phyloP scores from a whole-genome alignment of 352 stramenopile species.

The Phytopythium montanum region DNA sequence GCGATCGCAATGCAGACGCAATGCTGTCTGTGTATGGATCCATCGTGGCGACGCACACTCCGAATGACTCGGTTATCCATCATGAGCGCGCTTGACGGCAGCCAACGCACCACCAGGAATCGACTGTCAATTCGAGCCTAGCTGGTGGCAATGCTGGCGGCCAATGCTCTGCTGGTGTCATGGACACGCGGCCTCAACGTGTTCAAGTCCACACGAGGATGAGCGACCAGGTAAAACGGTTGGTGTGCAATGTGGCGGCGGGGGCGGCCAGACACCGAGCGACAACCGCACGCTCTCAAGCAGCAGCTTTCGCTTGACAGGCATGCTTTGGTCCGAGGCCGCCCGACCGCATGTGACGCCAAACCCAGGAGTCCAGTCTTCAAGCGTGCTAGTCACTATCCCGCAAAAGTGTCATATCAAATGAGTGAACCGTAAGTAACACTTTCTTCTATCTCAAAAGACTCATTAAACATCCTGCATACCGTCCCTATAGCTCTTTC shows the following conservation, averaged over 20 bases:
- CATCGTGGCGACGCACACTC: neutral
- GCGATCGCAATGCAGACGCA: neutral
- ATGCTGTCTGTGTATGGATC: neutral
- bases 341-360: no score
- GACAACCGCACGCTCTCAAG: neutral
- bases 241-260: neutral
- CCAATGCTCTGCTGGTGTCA: no score
- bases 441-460: neutral
- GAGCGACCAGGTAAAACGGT: neutral
- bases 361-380: neutral
- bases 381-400: no score
- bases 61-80: neutral
- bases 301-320: neutral
- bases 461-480: neutral
- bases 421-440: neutral
- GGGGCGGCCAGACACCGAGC: neutral
- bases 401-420: no score
- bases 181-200: constrained; percentile 2
- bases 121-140: no score
- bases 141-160: no score
- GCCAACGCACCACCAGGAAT: no score
- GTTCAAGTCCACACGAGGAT: neutral
- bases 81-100: neutral
- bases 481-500: constrained; percentile 1
- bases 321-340: neutral